Conservation (phyloP, 106 monocot genomes). For the Allium sativum region DNA sequence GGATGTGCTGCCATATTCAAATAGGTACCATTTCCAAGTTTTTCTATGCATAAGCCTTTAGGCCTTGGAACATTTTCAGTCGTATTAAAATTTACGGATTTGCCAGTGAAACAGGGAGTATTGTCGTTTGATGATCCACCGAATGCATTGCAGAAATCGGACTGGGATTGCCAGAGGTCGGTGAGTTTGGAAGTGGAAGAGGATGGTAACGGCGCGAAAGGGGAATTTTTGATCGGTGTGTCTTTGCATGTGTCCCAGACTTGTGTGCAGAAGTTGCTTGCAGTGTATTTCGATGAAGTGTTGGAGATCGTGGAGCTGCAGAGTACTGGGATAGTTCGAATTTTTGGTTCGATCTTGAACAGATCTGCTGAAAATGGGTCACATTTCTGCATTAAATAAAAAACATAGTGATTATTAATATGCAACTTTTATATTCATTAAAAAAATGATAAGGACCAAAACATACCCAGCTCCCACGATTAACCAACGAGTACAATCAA, state of each 20-base stretch:
- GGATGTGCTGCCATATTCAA: conserved; percentile 73
- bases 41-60: conserved; percentile 73
- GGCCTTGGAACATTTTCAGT: conserved; percentile 27
- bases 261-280: conserved; percentile 40
- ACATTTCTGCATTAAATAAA: conserved; percentile 47
- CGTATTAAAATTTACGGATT: conserved; percentile 42
- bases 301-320: conserved; percentile 36
- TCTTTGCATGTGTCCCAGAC: conserved; percentile 72
- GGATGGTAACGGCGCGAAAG: conserved; percentile 37
- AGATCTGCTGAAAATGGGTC: conserved; percentile 63
- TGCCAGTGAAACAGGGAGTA: conserved; percentile 53
- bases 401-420: background rate
- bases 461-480: too few relatives aligned
- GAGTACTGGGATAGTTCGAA: conserved; percentile 37
- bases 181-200: conserved; percentile 43
- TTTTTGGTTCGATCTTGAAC: conserved; percentile 20
- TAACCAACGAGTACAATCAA: too few relatives aligned
- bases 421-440: too few relatives aligned
- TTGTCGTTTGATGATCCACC: conserved; percentile 39
- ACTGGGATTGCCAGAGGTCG: conserved; percentile 52
- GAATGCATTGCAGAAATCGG: conserved; percentile 59
- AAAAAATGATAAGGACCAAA: too few relatives aligned
- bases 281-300: conserved; percentile 11
- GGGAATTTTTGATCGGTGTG: conserved; percentile 39
- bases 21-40: conserved; percentile 52